Conservation (phyloP, 2,329 filamentous ascomycete genomes). For the Sphaerulina musiva region DNA sequence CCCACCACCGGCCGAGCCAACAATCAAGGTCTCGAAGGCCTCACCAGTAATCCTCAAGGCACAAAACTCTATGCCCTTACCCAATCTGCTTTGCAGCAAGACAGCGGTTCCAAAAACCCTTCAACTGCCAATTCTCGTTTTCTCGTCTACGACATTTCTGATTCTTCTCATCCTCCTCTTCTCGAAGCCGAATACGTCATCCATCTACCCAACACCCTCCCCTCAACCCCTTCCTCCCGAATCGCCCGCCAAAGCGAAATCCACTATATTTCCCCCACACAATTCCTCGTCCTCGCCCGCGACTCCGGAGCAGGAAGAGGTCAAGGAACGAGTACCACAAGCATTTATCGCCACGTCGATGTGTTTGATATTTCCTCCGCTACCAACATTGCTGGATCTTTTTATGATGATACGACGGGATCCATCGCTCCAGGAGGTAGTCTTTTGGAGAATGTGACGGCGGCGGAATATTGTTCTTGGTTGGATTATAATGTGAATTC, state of each 20-base stretch:
- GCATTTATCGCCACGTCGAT: slow-evolving; percentile 61
- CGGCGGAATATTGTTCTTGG: slow-evolving; percentile 57
- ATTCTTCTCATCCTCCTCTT: slow-evolving; percentile 22
- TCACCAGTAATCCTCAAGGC: slow-evolving; percentile 58
- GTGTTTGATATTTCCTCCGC: slow-evolving; percentile 58
- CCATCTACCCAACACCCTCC: slow-evolving; percentile 43
- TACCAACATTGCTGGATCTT: slow-evolving; percentile 54
- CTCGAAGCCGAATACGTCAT: slow-evolving; percentile 57
- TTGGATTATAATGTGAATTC: slow-evolving; percentile 58
- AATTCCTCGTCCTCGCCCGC: slow-evolving; percentile 61
- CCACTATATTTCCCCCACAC: slow-evolving; percentile 54
- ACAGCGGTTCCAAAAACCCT: slow-evolving; percentile 52
- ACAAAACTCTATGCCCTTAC: slow-evolving; percentile 59
- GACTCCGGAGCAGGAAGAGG: slow-evolving; percentile 58
- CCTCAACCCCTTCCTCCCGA: slow-evolving; percentile 48
- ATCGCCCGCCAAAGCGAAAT: slow-evolving; percentile 64
- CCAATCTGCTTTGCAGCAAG: slow-evolving; percentile 59
- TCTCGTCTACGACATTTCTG: slow-evolving; percentile 56
- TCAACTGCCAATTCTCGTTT: slow-evolving; percentile 55
- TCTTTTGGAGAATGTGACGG: slow-evolving; percentile 49
- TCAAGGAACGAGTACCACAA: slow-evolving; percentile 45
- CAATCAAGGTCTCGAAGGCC: slow-evolving; percentile 69
- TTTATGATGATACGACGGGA: slow-evolving; percentile 31
- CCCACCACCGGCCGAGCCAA: slow-evolving; percentile 59
- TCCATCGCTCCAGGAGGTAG: slow-evolving; percentile 47